These are phyloP conservation scores for Leccinum olivaceoglutinosum DNA, from an alignment of 1,284 basidiomycete species.

Conservation along the genomic window DNA sequence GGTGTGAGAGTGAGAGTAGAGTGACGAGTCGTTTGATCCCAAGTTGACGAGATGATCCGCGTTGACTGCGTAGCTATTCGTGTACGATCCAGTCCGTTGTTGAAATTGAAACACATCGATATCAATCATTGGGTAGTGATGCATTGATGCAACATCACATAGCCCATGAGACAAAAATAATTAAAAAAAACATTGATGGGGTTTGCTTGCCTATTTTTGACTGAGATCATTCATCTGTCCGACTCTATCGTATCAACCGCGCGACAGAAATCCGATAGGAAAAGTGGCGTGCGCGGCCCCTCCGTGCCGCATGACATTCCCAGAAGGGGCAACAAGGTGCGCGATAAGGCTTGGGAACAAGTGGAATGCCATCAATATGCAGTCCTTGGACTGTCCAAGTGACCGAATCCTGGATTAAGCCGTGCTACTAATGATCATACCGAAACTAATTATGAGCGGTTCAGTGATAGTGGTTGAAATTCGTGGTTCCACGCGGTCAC, in stretches of 20 bases:
- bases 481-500: slow-evolving; percentile 5
- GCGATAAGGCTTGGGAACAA: slow-evolving; percentile 4
- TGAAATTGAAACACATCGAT: neutral
- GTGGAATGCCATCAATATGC: neutral
- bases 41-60: neutral
- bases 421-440: neutral
- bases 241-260: neutral
- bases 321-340: neutral
- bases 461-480: neutral
- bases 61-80: neutral
- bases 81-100: neutral
- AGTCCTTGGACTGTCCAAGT: neutral
- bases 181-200: neutral
- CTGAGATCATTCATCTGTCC: neutral
- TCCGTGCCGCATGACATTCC: neutral
- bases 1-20: slow-evolving; percentile 32
- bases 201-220: neutral
- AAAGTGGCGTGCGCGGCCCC: neutral
- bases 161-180: too few relatives aligned
- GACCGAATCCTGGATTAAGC: neutral
- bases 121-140: neutral
- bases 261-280: neutral
- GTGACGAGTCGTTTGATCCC: neutral
- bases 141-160: too few relatives aligned
- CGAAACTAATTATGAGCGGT: neutral